phyloP scores from a whole-genome alignment of 2,329 filamentous ascomycete species.

The Botrytis fragariae region DNA sequence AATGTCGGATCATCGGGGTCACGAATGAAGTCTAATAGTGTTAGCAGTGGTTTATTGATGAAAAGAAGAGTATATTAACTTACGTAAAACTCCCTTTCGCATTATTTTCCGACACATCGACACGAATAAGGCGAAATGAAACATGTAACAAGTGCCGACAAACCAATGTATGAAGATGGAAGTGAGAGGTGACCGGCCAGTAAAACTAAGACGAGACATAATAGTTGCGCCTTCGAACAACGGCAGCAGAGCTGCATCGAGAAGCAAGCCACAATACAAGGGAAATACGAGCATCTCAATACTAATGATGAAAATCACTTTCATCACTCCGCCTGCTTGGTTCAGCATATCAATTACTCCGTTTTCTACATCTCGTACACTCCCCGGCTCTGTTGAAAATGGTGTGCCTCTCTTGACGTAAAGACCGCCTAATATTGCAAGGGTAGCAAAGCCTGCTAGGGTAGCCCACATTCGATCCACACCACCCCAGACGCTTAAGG shows the following conservation, averaged over 20 bases:
- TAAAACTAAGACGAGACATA: slow-evolving; percentile 74
- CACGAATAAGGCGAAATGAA: slow-evolving; percentile 97
- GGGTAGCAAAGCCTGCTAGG: slow-evolving; percentile 73
- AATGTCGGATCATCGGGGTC: slow-evolving; percentile 98
- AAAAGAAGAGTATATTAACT: slow-evolving; percentile 41
- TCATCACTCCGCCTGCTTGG: slow-evolving; percentile 94
- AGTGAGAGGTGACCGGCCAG: slow-evolving; percentile 74
- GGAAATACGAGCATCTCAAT: slow-evolving; percentile 99
- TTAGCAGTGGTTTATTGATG: slow-evolving; percentile 35
- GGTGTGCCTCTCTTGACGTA: slow-evolving; percentile 75
- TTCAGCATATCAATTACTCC: slow-evolving; percentile 78
- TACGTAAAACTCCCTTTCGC: slow-evolving; percentile 88
- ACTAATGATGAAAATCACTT: slow-evolving; percentile 96
- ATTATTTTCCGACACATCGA: slow-evolving; percentile 99
- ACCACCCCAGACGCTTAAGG: slow-evolving; percentile 65
- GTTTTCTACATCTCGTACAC: slow-evolving; percentile 65
- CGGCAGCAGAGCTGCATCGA: slow-evolving; percentile 84
- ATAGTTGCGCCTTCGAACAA: slow-evolving; percentile 82
- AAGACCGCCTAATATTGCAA: slow-evolving; percentile 70
- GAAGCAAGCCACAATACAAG: slow-evolving; percentile 86
- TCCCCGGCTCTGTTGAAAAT: slow-evolving; percentile 55
- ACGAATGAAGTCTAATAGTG: slow-evolving; percentile 76
- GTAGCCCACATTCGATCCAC: slow-evolving; percentile 70
- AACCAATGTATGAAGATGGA: slow-evolving; percentile 99
- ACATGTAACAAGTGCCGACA: slow-evolving; percentile 98